Conservation (phyloP, 306 rosid genomes). For the Quercus rubra region DNA sequence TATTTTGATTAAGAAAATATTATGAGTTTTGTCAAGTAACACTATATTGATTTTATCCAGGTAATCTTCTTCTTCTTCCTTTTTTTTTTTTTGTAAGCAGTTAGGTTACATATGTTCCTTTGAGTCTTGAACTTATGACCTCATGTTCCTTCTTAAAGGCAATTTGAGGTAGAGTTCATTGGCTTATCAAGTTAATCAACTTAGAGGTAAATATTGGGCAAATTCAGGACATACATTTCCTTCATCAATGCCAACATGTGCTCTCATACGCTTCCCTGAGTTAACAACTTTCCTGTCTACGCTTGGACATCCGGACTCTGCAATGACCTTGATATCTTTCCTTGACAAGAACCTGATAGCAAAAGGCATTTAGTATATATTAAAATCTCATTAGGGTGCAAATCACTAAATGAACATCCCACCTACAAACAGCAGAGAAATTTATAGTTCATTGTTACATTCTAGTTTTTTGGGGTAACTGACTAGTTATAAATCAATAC, state of each 20-base stretch:
- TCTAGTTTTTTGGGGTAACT: neutral
- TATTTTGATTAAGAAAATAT: neutral
- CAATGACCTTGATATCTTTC: constrained; percentile 56
- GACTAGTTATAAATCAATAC: no score
- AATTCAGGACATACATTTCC: constrained; percentile 59
- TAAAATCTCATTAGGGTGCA: neutral
- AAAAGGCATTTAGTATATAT: constrained; percentile 9
- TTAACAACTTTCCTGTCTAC: constrained; percentile 73
- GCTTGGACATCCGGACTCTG: constrained; percentile 79
- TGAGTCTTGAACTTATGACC: no score
- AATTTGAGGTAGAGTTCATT: no score
- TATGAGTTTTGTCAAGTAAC: neutral
- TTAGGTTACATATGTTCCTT: no score
- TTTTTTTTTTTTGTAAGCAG: no score
- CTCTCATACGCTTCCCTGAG: constrained; percentile 86
- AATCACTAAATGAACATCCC: neutral
- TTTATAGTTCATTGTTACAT: neutral
- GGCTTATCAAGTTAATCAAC: neutral
- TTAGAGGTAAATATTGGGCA: constrained; percentile 2
- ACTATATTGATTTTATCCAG: neutral
- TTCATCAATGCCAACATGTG: constrained; percentile 66
- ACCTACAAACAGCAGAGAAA: neutral
- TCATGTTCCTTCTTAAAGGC: no score
- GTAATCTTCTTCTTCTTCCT: neutral
- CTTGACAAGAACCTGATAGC: constrained; percentile 55